Percentiles rank a stretch among this genome's conserved stretches.
Evolutionary conservation across 2,329 filamentous ascomycete species (phyloP).

Genomic region (Colletotrichum graminicola): DNA sequence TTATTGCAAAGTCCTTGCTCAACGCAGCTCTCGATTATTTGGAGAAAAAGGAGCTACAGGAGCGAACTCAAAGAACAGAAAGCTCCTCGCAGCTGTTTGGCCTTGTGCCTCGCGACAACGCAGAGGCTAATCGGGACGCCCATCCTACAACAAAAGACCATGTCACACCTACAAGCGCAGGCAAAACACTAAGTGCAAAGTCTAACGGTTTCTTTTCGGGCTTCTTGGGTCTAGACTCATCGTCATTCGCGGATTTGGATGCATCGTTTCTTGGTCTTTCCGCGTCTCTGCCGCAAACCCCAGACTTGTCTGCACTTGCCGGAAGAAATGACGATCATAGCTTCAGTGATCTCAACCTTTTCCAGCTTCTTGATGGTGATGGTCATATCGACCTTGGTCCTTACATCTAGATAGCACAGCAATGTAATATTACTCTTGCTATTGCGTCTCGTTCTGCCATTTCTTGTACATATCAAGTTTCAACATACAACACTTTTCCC

Average conservation of each 20-base stretch:
- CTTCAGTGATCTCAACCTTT: conserved; percentile 61
- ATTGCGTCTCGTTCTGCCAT: background rate
- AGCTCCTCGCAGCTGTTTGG: conserved; percentile 66
- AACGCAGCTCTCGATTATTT: conserved; percentile 60
- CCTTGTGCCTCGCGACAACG: conserved; percentile 54
- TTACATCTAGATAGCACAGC: conserved; percentile 47
- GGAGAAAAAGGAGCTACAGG: conserved; percentile 60
- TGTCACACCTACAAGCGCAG: conserved; percentile 15
- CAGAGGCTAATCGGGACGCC: conserved; percentile 27
- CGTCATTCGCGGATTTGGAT: conserved; percentile 52
- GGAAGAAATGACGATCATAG: conserved; percentile 56
- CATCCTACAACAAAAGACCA: conserved; percentile 28
- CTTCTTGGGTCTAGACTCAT: conserved; percentile 47
- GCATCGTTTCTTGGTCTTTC: conserved; percentile 54
- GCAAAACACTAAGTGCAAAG: background rate
- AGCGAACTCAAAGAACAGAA: conserved; percentile 61
- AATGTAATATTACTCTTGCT: background rate
- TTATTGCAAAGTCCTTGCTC: conserved; percentile 65
- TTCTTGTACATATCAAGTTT: background rate
- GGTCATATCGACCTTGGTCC: conserved; percentile 65
- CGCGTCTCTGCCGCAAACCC: conserved; percentile 55
- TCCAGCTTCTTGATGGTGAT: conserved; percentile 63
- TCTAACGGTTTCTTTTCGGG: conserved; percentile 14
- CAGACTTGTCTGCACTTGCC: conserved; percentile 56
- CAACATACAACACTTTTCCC: background rate